Conservation (phyloP, 2,329 filamentous ascomycete species). For the Aureobasidium sp. region DNA sequence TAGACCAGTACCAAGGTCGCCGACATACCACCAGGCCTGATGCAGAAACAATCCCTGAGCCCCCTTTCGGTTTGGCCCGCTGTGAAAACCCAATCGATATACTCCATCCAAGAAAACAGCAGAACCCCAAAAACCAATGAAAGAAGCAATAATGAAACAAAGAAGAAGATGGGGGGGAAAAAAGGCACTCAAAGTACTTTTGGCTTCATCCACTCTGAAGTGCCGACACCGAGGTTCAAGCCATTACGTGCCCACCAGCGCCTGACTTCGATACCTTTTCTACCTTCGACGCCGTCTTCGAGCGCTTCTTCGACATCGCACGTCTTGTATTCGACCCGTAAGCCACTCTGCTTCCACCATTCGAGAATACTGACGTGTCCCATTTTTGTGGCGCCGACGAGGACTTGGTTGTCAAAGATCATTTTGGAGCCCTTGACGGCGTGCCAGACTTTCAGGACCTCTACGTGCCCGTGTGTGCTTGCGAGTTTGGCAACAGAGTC, state of each 20-base stretch:
- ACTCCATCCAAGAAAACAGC: neutral
- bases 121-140: neutral
- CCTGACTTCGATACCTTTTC: conserved; percentile 64
- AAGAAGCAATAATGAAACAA: neutral
- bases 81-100: neutral
- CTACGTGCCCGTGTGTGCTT: conserved; percentile 75
- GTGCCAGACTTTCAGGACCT: conserved; percentile 78
- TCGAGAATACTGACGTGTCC: conserved; percentile 78
- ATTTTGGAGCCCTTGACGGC: conserved; percentile 67
- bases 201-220: conserved; percentile 83
- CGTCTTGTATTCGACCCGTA: conserved; percentile 84
- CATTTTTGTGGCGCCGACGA: conserved; percentile 81
- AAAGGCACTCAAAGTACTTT: conserved; percentile 45
- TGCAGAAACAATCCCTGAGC: neutral
- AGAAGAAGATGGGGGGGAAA: no score
- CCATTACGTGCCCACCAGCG: conserved; percentile 86
- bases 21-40: neutral
- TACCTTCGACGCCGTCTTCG: conserved; percentile 69
- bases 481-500: conserved; percentile 80
- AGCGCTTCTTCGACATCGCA: conserved; percentile 93
- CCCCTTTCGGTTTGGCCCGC: neutral
- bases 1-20: neutral
- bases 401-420: conserved; percentile 73
- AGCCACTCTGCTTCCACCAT: conserved; percentile 78
- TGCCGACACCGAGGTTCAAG: conserved; percentile 71